Percentiles rank a stretch among this genome's conserved stretches.
phyloP scores from a whole-genome alignment of 306 rosid genomes.

The Prunus padus region DNA sequence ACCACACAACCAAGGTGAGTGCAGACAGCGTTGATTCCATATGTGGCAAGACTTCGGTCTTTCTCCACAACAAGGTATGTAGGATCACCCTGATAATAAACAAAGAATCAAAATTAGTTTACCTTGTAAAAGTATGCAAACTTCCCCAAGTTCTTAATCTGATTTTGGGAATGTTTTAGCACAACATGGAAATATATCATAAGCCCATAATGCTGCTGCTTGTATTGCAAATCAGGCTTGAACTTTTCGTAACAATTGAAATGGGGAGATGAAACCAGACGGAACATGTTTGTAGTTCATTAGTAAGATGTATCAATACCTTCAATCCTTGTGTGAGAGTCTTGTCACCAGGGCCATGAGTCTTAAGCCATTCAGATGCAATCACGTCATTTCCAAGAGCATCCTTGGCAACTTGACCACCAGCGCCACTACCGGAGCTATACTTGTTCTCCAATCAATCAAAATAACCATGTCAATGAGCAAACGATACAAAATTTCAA shows the following conservation, averaged over 20 bases:
- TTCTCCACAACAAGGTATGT: slow-evolving; percentile 96
- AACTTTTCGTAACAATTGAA: neutral
- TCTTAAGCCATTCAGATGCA: slow-evolving; percentile 77
- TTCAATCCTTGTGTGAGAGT: slow-evolving; percentile 94
- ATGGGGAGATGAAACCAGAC: neutral
- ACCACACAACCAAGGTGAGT: slow-evolving; percentile 98
- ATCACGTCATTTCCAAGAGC: slow-evolving; percentile 84
- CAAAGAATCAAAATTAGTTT: neutral
- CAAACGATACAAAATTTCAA: neutral
- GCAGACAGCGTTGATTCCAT: slow-evolving; percentile 93
- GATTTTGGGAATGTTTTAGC: neutral
- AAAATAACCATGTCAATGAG: neutral
- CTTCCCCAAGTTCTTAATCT: neutral
- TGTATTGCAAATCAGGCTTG: neutral
- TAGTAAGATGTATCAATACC: slow-evolving; percentile 34
- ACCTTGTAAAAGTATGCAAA: neutral
- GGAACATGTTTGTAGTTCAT: neutral
- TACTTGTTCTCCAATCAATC: slow-evolving; percentile 12
- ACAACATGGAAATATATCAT: neutral
- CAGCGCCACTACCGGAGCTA: slow-evolving; percentile 61
- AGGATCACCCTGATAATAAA: slow-evolving; percentile 70
- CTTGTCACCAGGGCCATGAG: slow-evolving; percentile 81
- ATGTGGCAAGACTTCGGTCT: slow-evolving; percentile 79
- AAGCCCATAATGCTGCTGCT: neutral
- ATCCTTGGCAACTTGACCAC: slow-evolving; percentile 63